Evolutionary conservation across 1,284 basidiomycete species (phyloP), one percentile per base, ranked within the genome.

Genomic region (Somion occarium): DNA sequence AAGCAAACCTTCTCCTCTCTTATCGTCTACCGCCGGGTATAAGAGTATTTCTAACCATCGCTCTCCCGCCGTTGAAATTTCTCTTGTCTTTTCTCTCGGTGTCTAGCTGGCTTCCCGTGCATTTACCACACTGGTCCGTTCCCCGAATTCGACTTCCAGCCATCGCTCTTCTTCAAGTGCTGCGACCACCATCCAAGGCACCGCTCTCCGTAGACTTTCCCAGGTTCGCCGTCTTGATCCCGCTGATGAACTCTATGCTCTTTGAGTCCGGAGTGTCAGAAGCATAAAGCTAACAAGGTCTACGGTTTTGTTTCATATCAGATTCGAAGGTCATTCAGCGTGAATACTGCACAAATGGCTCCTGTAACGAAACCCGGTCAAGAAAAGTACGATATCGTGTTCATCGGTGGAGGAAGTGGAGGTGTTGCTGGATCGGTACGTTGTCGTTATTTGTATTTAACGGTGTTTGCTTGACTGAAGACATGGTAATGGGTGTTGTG

Each of bases 381-480:
- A 18, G 83, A 83, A 44, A 81, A 80, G 61, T 91, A 89, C 65
- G 90, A 93, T 64, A 82, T 88, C 56, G 74, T 93, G 48, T 82
- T 90, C 58, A 84, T 93, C 61, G 91, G 91, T 48, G 91, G 91
- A 52, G 91, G 91, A 20, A 91, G 88, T 54, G 91, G 89, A 48
- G 91, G 91, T 51, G 82, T 86, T 46, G 91, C 81, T 13, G 82
- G 84, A 49, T 84, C 87, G 49, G 88, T 88, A 62, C 62, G 83
- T 69, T 5, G 22, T 37, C 47, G 34, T 20, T 22, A 9, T 38
- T 38, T 50, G 9, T 37, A 9, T 37, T 37, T 37, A 37, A 11
- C 34, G 9, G 34, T 25, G 13, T 2, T 42, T 49, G 9, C 13
- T 22, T 26, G 5, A 3, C 27, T n/a, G n/a, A n/a, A 37, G 23